Conservation (phyloP, 306 rosid genomes). For the Vigna hirtella region DNA sequence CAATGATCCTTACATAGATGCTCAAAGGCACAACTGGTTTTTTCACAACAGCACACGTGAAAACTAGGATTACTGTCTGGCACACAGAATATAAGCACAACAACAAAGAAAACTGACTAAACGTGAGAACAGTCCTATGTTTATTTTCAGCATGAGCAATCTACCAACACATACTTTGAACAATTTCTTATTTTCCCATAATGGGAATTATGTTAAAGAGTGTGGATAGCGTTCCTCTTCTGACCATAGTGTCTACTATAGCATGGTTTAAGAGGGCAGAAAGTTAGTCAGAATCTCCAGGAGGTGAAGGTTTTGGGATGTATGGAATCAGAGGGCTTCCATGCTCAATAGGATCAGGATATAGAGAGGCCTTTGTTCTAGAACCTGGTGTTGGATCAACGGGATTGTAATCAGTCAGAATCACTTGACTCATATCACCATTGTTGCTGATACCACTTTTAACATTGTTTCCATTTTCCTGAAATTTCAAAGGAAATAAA, state of each 20-base stretch:
- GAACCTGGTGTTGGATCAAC: slow-evolving; percentile 66
- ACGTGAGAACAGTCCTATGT: slow-evolving; percentile 31
- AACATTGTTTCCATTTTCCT: slow-evolving; percentile 49
- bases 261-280: neutral
- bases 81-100: slow-evolving; percentile 17
- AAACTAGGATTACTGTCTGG: slow-evolving; percentile 18
- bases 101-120: slow-evolving; percentile 17
- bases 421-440: slow-evolving; percentile 28
- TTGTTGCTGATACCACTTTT: slow-evolving; percentile 4
- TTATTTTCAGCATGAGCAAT: slow-evolving; percentile 31
- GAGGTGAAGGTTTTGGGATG: slow-evolving; percentile 69
- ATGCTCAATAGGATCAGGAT: slow-evolving; percentile 77
- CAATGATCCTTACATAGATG: slow-evolving; percentile 34
- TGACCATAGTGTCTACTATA: slow-evolving; percentile 28
- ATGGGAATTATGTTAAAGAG: slow-evolving; percentile 1
- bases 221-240: neutral
- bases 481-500: slow-evolving; percentile 37
- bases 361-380: slow-evolving; percentile 48
- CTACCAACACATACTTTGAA: slow-evolving; percentile 1
- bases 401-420: slow-evolving; percentile 67
- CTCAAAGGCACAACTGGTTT: slow-evolving; percentile 6
- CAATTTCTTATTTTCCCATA: neutral
- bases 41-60: slow-evolving; percentile 4
- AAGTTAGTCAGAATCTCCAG: slow-evolving; percentile 40
- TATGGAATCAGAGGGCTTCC: slow-evolving; percentile 71